phyloP scores from a whole-genome alignment of 2,329 filamentous ascomycete species.

The Nigrospora osmanthi region DNA sequence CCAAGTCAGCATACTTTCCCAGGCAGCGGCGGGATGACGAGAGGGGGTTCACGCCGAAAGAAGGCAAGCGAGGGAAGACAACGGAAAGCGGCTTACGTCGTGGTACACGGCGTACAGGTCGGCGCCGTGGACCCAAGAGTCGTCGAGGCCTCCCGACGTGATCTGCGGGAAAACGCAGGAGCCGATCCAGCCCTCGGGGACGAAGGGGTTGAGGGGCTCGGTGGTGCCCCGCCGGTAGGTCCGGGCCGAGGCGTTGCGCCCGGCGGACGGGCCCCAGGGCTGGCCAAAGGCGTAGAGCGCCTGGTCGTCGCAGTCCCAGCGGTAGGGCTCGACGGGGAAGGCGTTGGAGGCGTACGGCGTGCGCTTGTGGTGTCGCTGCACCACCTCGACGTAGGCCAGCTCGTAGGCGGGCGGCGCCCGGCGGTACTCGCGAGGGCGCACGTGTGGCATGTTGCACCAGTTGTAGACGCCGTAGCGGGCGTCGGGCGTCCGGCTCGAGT shows the following conservation, averaged over 20 bases:
- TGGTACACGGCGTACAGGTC: slow-evolving; percentile 74
- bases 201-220: slow-evolving; percentile 58
- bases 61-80: too few relatives aligned
- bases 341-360: slow-evolving; percentile 73
- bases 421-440: slow-evolving; percentile 58
- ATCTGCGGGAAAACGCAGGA: slow-evolving; percentile 79
- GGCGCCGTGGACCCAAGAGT: slow-evolving; percentile 68
- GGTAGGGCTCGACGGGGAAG: slow-evolving; percentile 65
- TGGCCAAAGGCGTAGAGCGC: slow-evolving; percentile 63
- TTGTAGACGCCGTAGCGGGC: slow-evolving; percentile 60
- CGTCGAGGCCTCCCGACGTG: slow-evolving; percentile 61
- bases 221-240: slow-evolving; percentile 61
- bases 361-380: slow-evolving; percentile 79
- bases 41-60: too few relatives aligned
- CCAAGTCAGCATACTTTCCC: too few relatives aligned
- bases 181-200: slow-evolving; percentile 59
- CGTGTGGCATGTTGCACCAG: slow-evolving; percentile 85
- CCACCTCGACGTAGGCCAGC: slow-evolving; percentile 70
- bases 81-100: slow-evolving; percentile 19
- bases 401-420: slow-evolving; percentile 46
- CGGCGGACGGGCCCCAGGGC: slow-evolving; percentile 19
- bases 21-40: too few relatives aligned
- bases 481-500: slow-evolving; percentile 52
- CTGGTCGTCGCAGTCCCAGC: slow-evolving; percentile 66
- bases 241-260: slow-evolving; percentile 29